phyloP scores from a whole-genome alignment of 106 monocot species.

The Ottelia alismoides region DNA sequence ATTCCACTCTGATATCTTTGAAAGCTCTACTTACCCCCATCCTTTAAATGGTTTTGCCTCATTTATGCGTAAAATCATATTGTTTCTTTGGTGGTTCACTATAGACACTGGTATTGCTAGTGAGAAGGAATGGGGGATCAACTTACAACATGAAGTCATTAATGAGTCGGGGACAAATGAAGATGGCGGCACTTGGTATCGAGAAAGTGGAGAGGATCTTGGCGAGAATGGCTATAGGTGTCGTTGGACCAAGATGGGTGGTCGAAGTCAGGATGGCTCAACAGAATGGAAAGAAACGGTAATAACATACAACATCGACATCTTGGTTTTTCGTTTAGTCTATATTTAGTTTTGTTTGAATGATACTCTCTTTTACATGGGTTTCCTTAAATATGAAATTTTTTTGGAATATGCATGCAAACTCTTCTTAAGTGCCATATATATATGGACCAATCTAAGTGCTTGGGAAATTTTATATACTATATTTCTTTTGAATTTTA shows the following conservation, averaged over 20 bases:
- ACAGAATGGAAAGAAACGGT: slow-evolving; percentile 95
- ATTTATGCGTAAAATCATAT: no score
- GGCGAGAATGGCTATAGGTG: slow-evolving; percentile 87
- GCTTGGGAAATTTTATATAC: no score
- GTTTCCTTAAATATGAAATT: no score
- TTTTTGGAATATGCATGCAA: no score
- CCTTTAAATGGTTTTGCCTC: slow-evolving; percentile 24
- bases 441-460: no score
- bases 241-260: slow-evolving; percentile 90
- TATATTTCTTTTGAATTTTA: no score
- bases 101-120: slow-evolving; percentile 99
- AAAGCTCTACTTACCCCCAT: slow-evolving; percentile 10
- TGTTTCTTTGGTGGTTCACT: slow-evolving; percentile 32
- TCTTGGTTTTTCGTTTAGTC: background rate
- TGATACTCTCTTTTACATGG: no score
- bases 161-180: slow-evolving; percentile 81
- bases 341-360: no score
- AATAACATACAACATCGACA: slow-evolving; percentile 2
- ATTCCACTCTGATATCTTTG: background rate
- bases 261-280: slow-evolving; percentile 57
- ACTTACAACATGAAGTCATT: slow-evolving; percentile 65
- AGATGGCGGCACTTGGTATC: slow-evolving; percentile 96
- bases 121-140: slow-evolving; percentile 99
- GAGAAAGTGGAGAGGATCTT: slow-evolving; percentile 86
- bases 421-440: no score